phyloP scores from a whole-genome alignment of 2,329 filamentous ascomycete species.

The Exophiala spinifera region DNA sequence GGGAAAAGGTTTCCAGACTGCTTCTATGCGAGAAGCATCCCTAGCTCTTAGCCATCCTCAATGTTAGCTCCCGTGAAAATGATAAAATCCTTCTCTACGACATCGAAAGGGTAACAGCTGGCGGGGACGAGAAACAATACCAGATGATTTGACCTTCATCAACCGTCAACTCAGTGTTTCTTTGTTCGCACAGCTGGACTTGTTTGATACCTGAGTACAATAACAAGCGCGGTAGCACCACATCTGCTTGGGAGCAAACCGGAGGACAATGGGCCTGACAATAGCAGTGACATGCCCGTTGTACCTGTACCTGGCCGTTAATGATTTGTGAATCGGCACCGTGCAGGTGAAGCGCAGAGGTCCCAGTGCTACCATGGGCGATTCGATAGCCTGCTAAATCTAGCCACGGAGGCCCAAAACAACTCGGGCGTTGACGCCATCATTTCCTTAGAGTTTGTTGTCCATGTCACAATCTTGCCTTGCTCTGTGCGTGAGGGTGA shows the following conservation, averaged over 20 bases:
- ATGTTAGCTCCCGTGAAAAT: no score
- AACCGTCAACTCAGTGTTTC: conserved; percentile 1
- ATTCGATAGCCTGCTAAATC: conserved; percentile 1
- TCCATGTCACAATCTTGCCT: conserved; percentile 4
- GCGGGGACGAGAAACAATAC: background rate
- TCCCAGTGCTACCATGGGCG: conserved; percentile 5
- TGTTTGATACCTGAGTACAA: conserved; percentile 1
- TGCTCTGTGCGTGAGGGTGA: conserved; percentile 6
- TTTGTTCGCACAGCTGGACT: background rate
- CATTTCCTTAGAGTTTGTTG: conserved; percentile 1
- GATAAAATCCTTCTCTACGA: no score
- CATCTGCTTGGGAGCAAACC: conserved; percentile 10
- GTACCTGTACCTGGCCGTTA: conserved; percentile 15
- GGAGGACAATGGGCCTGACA: conserved; percentile 10
- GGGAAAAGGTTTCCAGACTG: background rate
- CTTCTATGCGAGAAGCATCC: no score
- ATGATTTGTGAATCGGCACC: conserved; percentile 19
- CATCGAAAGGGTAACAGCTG: no score
- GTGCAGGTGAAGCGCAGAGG: conserved; percentile 9
- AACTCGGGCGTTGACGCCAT: background rate
- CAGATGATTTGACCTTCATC: conserved; percentile 4
- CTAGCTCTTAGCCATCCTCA: no score
- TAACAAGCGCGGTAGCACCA: conserved; percentile 9
- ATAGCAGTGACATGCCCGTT: conserved; percentile 11
- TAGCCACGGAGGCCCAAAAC: background rate